Conservation (phyloP, 306 rosid genomes). For the Ormosia semicastrata region DNA sequence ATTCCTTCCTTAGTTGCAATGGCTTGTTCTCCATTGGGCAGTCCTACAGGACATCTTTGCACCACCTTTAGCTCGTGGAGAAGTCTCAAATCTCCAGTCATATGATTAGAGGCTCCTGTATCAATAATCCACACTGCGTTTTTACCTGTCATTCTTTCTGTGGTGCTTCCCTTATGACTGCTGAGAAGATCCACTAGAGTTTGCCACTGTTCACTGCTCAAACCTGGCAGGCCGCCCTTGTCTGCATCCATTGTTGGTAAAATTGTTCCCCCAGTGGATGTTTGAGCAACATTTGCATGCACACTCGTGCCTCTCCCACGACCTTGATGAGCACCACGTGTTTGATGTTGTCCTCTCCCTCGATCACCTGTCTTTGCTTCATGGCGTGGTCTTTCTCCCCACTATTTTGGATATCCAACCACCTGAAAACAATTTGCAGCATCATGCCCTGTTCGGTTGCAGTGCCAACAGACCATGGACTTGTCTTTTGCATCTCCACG, state of each 20-base stretch:
- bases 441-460: background rate
- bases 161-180: background rate
- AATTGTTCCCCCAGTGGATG: no score
- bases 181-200: background rate
- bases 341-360: background rate
- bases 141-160: background rate
- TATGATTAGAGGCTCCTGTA: background rate
- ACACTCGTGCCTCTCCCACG: background rate
- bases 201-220: background rate
- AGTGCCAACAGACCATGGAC: background rate
- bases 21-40: no score
- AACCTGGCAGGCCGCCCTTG: background rate
- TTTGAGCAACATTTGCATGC: no score
- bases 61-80: no score
- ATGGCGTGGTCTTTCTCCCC: no score
- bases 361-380: background rate
- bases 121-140: background rate
- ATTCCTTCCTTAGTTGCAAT: no score
- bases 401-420: background rate
- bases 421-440: background rate
- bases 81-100: background rate
- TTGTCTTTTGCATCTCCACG: background rate
- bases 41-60: no score
- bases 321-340: background rate
- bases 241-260: no score